Evolutionary conservation across 2,329 filamentous ascomycete species (phyloP), one percentile per base, ranked within the genome.

Genomic region (Arthrocladium fulminans): DNA sequence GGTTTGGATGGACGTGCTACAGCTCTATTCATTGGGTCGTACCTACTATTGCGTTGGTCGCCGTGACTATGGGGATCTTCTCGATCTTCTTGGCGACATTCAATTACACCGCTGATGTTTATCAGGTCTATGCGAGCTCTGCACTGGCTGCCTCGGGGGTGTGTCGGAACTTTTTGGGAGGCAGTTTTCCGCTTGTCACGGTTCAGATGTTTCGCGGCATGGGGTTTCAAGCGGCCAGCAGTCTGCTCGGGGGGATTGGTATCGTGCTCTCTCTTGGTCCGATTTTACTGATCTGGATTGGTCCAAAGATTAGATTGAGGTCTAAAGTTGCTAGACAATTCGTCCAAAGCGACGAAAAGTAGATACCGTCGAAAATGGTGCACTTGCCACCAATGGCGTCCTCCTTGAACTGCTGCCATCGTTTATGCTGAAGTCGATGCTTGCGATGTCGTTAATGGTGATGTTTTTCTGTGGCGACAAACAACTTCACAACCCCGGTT

Each of bases 51-150:
- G 83, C 80, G 0, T 73, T 95, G 29, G 78, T 74, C 0, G 76
- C 88, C 48, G 81, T 86, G 0, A 92, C 84, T 0, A 85, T 90
- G 73, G 84, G 89, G 24, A 94, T 96, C 54, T 90, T 87, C 65
- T 83, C 80, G 27, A 80, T 96, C 24, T 94, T 92, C 61, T 75
- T 96, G 1, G 83, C 88, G 2, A 85, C 87, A 0, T 95, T 95
- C 69, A 96, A 96, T 63, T 96, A 94, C 58, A 75, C 95, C 1
- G 88, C 88, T 13, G 89, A 96, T 61, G 83, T 83, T 1, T 96
- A 96, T 64, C 83, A 88, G 60, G 73, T 77, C 3, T 95, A 92
- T 59, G 87, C 89, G 0, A 88, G 83, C 38, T 92, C 86, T 0
- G 88, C 89, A 0, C 71, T 95, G 3, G 89, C 89, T 0, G 87